Conservation (phyloP, 805 yeast genomes). For the Diddensiella caesifluorescens region DNA sequence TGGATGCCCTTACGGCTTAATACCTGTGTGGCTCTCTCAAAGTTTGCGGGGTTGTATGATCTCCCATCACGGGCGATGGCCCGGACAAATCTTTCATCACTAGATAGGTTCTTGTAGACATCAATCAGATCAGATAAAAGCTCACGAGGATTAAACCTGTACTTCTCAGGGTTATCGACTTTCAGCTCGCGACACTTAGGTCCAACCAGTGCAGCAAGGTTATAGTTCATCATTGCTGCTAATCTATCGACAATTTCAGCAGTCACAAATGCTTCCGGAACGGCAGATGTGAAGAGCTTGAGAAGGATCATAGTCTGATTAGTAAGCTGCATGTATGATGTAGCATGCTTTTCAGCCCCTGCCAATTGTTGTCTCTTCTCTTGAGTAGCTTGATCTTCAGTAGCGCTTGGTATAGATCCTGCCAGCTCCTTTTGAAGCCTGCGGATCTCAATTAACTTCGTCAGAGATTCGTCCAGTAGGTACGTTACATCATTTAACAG, state of each 20-base stretch:
- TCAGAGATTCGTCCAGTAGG: slow-evolving; percentile 82
- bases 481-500: slow-evolving; percentile 93
- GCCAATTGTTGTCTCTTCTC: slow-evolving; percentile 55
- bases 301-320: slow-evolving; percentile 78
- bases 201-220: slow-evolving; percentile 87
- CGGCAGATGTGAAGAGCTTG: slow-evolving; percentile 75
- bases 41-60: slow-evolving; percentile 65
- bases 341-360: slow-evolving; percentile 69
- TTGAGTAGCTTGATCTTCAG: slow-evolving; percentile 36
- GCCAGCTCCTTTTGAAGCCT: slow-evolving; percentile 58
- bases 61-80: slow-evolving; percentile 92
- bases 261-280: slow-evolving; percentile 79
- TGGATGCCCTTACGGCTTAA: slow-evolving; percentile 52
- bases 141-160: slow-evolving; percentile 74
- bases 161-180: slow-evolving; percentile 76
- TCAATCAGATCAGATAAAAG: slow-evolving; percentile 65
- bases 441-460: slow-evolving; percentile 74
- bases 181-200: slow-evolving; percentile 87
- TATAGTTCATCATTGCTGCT: slow-evolving; percentile 94
- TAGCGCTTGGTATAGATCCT: slow-evolving; percentile 31
- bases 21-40: slow-evolving; percentile 65
- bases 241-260: slow-evolving; percentile 89
- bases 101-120: slow-evolving; percentile 67
- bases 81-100: slow-evolving; percentile 57
- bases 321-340: slow-evolving; percentile 74